These are phyloP conservation scores for Fusarium transvaalense DNA, from an alignment of 2,329 filamentous ascomycete genomes.

Conservation along the genomic window DNA sequence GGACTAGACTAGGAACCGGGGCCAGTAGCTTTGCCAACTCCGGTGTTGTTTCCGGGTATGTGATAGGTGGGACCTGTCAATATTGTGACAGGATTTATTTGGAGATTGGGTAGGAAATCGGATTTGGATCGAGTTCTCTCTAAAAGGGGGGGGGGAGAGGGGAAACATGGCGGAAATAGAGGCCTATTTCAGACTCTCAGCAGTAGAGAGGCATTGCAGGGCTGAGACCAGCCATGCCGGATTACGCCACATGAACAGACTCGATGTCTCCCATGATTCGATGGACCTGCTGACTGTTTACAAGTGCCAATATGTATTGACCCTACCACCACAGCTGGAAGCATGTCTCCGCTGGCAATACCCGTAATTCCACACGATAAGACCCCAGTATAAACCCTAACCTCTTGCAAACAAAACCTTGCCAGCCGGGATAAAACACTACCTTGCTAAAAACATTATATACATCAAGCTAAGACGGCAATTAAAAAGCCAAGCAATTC, in stretches of 20 bases:
- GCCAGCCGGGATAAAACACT: not conserved
- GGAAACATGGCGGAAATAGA: not conserved
- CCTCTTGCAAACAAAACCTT: not conserved
- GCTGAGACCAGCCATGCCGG: not conserved
- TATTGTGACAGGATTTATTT: too few species aligned
- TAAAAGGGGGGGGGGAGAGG: too few species aligned
- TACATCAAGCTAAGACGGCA: not conserved
- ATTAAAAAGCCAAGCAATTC: not conserved
- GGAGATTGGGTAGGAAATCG: not conserved
- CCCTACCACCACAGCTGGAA: not conserved
- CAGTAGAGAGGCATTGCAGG: not conserved
- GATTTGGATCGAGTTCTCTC: not conserved
- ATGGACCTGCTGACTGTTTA: not conserved
- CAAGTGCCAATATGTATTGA: too few species aligned
- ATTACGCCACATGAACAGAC: not conserved
- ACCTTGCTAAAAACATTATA: not conserved
- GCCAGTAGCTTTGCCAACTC: not conserved
- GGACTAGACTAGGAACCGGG: not conserved
- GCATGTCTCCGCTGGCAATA: too few species aligned
- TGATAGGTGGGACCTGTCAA: not conserved
- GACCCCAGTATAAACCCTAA: too few species aligned
- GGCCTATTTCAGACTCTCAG: not conserved
- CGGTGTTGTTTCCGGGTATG: not conserved
- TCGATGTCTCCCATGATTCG: not conserved
- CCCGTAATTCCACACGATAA: too few species aligned